Evolutionary conservation across 2,329 filamentous ascomycete genomes (phyloP).

Genomic region (Diaporthe destruens): DNA sequence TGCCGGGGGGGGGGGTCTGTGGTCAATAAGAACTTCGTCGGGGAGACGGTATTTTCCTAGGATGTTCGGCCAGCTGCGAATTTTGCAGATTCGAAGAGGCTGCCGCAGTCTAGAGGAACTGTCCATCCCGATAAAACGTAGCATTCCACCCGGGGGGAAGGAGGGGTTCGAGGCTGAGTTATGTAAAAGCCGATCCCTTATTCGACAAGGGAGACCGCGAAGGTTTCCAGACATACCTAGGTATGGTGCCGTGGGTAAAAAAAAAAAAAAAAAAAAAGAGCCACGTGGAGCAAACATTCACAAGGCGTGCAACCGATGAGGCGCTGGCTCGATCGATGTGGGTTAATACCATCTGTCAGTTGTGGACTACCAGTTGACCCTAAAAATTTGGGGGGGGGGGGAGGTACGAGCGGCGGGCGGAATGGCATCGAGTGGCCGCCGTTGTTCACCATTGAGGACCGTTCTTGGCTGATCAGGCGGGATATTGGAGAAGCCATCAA

Average conservation of each 20-base stretch:
- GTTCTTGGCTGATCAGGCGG: slow-evolving; percentile 34
- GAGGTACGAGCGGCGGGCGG: not conserved
- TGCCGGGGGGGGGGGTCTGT: not conserved
- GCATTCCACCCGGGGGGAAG: not conserved
- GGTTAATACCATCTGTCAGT: slow-evolving; percentile 12
- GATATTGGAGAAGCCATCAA: not conserved
- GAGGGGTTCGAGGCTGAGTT: slow-evolving; percentile 27
- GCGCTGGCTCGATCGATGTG: slow-evolving; percentile 31
- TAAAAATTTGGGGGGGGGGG: no score
- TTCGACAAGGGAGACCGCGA: slow-evolving; percentile 13
- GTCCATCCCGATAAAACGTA: slow-evolving; percentile 13
- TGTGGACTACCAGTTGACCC: no score
- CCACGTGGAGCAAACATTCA: slow-evolving; percentile 1
- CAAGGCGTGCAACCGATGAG: slow-evolving; percentile 35
- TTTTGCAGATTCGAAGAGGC: slow-evolving; percentile 1
- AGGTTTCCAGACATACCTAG: no score
- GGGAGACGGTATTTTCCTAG: not conserved
- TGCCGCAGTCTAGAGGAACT: slow-evolving; percentile 15
- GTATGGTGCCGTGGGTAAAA: not conserved
- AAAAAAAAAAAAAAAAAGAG: no score
- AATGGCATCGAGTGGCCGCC: not conserved
- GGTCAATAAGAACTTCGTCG: not conserved
- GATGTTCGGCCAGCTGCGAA: slow-evolving; percentile 15
- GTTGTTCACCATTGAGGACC: not conserved
- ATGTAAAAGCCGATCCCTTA: slow-evolving; percentile 5